Conservation (phyloP, 2,329 filamentous ascomycete genomes). For the Podosphaera xanthii region DNA sequence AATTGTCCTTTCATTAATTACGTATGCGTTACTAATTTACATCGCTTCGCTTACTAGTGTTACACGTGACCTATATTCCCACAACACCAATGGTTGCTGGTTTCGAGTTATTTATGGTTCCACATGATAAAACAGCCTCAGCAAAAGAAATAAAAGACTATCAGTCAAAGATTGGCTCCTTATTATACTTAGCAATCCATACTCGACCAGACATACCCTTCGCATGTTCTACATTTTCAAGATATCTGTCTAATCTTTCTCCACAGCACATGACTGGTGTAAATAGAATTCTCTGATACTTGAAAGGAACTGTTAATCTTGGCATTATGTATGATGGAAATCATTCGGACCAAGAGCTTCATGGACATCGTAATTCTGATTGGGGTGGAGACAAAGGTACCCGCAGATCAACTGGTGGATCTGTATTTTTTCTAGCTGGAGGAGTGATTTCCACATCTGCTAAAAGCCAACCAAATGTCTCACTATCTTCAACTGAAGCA, state of each 20-base stretch:
- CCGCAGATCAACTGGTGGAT: neutral
- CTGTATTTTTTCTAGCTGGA: neutral
- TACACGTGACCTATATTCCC: no score
- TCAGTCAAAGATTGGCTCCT: neutral
- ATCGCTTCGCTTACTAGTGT: no score
- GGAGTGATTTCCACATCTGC: neutral
- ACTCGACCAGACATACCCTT: neutral
- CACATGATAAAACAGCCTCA: neutral
- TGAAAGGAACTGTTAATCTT: neutral
- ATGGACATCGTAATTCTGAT: neutral
- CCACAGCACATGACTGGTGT: neutral
- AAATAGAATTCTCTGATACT: neutral
- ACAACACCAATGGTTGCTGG: neutral
- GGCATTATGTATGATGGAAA: neutral
- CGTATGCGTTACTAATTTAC: no score
- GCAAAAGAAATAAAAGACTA: neutral
- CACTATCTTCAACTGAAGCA: neutral
- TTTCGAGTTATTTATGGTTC: neutral
- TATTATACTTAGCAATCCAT: neutral
- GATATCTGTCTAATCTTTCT: neutral
- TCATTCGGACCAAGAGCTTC: neutral
- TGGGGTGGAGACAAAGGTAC: neutral
- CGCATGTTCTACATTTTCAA: neutral
- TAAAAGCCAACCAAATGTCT: neutral
- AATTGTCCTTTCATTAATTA: no score